Base-by-base conservation (phyloP, 306 rosid genomes). In the Sesbania bispinosa region DNA sequence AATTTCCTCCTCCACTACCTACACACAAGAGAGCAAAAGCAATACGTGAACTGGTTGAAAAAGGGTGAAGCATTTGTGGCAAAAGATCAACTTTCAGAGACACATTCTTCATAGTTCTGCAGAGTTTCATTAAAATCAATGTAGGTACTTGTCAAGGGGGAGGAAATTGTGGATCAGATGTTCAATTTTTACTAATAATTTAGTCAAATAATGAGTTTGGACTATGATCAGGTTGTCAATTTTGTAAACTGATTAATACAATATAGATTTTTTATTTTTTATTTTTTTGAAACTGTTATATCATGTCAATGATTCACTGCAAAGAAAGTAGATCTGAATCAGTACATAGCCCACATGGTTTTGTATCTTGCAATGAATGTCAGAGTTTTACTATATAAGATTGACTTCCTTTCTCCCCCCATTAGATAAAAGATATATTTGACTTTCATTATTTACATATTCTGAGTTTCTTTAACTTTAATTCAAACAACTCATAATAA, bases 31-130 rank as follows among this genome's bases (percentile, higher is more conserved):
- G 96, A 90, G 84, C 92, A 88, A 53, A 78, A 62, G 38, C 96
- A 88, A 29, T 93, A 93, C 26, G 67, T 85, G 64, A 83, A 88
- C 66, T 93, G 98, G 98, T 77, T 90, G 64, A 77, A 81, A 70
- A 79, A 62, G 45, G 85, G 85, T 18, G 85, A 87, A 57, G 87
- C 80, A 29, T 82, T 63, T 23, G 42, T 82, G 20, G 62, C 78
- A 10, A 55, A 78, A 81, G 5, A 62, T 29, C 48, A 62, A 74
- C 18, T 27, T 53, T 58, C 43, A 1, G 42, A 50, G 54, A 23
- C 23, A 32, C 15, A 38, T 73, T 76, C 70, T 58, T 7, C 74
- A 18, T 59, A 61, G 64, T 39, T 52, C 51, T 55, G 46, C 33
- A 33, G 21, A 15, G 26, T 51, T 61, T 38, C 41, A 35, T 67